Evolutionary conservation across 768 basidiomycete species (phyloP).

Genomic region (Suillus clintonianus): DNA sequence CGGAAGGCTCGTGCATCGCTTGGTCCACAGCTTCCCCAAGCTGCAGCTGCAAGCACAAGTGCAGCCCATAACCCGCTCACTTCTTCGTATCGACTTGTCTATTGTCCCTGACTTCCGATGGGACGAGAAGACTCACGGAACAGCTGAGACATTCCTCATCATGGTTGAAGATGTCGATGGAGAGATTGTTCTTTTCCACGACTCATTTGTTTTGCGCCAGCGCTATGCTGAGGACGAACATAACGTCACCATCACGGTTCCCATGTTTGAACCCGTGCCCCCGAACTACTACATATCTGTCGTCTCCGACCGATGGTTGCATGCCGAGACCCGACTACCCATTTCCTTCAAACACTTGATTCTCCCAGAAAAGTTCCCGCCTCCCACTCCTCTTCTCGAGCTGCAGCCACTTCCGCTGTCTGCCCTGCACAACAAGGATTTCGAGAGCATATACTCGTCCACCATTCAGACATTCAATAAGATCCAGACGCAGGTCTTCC

Average conservation of each 20-base stretch:
- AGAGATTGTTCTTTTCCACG: conserved; percentile 94
- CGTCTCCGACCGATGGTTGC: conserved; percentile 94
- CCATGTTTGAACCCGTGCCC: conserved; percentile 96
- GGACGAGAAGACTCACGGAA: conserved; percentile 93
- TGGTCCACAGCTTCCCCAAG: conserved; percentile 97
- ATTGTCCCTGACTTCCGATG: conserved; percentile 98
- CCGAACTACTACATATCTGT: conserved; percentile 98
- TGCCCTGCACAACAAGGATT: conserved; percentile 92
- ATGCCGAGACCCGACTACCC: conserved; percentile 91
- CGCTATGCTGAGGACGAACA: conserved; percentile 93
- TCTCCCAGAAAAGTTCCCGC: conserved; percentile 94
- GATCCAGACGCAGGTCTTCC: conserved; percentile 99
- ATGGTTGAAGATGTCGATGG: conserved; percentile 97
- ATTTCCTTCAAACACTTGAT: conserved; percentile 98
- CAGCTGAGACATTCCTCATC: conserved; percentile 89
- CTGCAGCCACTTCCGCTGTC: conserved; percentile 88
- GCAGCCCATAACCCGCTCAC: conserved; percentile 91
- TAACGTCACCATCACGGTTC: conserved; percentile 90
- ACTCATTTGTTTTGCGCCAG: conserved; percentile 88
- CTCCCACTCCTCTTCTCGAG: conserved; percentile 89
- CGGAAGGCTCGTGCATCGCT: conserved; percentile 85
- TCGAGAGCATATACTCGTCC: conserved; percentile 80
- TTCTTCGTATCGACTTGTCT: conserved; percentile 89
- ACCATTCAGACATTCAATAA: conserved; percentile 92
- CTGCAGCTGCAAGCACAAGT: conserved; percentile 95